These are phyloP conservation scores for Musa acuminata DNA, from an alignment of 176 grass and related monocot species.

Conservation along the genomic window DNA sequence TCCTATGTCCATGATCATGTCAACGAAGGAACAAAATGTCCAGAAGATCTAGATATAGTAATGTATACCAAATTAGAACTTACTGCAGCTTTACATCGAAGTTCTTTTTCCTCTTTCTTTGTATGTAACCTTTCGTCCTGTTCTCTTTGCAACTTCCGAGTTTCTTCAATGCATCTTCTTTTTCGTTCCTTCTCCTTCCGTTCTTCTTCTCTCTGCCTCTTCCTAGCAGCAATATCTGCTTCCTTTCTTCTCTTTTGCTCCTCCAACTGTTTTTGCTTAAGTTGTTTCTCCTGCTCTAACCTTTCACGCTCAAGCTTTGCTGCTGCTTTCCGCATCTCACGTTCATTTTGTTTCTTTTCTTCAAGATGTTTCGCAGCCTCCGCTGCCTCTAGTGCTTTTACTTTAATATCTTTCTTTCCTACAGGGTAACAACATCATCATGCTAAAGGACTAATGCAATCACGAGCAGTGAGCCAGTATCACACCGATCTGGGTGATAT, in stretches of 20 bases:
- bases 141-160: slow-evolving; percentile 8
- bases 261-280: slow-evolving; percentile 50
- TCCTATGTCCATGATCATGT: not conserved
- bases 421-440: slow-evolving; percentile 14
- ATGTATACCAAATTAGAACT: not conserved
- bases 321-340: slow-evolving; percentile 64
- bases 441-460: not conserved
- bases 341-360: slow-evolving; percentile 77
- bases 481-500: not conserved
- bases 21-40: not conserved
- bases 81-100: not conserved
- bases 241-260: slow-evolving; percentile 58
- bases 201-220: slow-evolving; percentile 53
- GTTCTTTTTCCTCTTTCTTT: slow-evolving; percentile 7
- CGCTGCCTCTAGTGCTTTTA: slow-evolving; percentile 83
- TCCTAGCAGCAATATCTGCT: slow-evolving; percentile 42
- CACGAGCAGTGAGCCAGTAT: not conserved
- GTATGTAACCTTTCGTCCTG: not conserved
- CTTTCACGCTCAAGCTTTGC: slow-evolving; percentile 55
- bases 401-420: slow-evolving; percentile 89
- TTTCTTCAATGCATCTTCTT: slow-evolving; percentile 23
- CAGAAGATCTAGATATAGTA: not conserved
- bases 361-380: slow-evolving; percentile 78
- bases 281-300: slow-evolving; percentile 59
- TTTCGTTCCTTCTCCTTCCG: slow-evolving; percentile 24